Conservation (phyloP, 805 yeast species). For the Blastobotrys parvus region DNA sequence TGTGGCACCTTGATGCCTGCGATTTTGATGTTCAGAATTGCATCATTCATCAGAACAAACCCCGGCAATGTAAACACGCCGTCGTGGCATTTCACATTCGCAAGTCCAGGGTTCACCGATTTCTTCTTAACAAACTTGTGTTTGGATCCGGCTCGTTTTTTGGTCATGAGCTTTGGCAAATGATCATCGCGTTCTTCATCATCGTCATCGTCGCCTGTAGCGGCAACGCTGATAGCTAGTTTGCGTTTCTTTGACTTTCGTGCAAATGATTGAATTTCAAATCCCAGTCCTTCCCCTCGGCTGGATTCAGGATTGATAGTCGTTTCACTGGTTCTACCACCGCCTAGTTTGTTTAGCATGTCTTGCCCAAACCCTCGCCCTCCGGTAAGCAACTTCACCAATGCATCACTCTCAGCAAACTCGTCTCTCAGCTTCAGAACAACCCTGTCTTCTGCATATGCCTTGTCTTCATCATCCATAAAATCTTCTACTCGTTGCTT, state of each 20-base stretch:
- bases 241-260: conserved; percentile 13
- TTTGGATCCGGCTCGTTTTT: neutral
- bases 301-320: neutral
- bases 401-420: neutral
- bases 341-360: neutral
- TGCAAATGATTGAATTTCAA: neutral
- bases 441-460: conserved; percentile 16
- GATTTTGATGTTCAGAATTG: too few species aligned
- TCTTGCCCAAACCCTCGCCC: conserved; percentile 5
- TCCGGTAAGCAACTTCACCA: neutral
- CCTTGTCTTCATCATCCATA: conserved; percentile 29
- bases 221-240: conserved; percentile 17
- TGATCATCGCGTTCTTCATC: conserved; percentile 17
- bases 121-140: neutral
- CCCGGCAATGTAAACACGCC: conserved; percentile 1
- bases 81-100: neutral
- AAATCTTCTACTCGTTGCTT: conserved; percentile 20
- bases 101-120: neutral
- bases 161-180: conserved; percentile 8
- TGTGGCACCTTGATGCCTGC: neutral
- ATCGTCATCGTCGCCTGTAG: conserved; percentile 20
- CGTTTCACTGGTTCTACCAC: neutral
- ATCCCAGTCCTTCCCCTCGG: neutral
- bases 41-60: conserved; percentile 8
- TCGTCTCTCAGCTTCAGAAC: conserved; percentile 3